Evolutionary conservation across 345 rosid genomes (phyloP).

Genomic region (Carallia brachiata): DNA sequence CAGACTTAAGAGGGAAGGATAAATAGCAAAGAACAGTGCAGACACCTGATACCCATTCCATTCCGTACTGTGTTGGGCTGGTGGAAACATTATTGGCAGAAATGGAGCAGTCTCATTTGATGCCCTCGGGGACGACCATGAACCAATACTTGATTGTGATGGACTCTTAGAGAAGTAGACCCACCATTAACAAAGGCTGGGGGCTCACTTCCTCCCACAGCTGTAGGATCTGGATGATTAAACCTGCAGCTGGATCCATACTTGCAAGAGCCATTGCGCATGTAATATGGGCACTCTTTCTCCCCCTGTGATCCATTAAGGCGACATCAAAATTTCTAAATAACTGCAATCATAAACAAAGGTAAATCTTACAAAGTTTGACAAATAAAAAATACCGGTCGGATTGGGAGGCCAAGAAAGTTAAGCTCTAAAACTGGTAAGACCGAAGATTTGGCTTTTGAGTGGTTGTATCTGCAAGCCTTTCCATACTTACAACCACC

Average conservation of each 20-base stretch:
- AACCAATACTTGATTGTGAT: constrained; percentile 47
- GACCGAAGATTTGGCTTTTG: constrained; percentile 35
- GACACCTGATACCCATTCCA: constrained; percentile 93
- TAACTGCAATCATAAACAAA: not conserved
- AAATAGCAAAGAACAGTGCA: not conserved
- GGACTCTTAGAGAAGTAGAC: constrained; percentile 44
- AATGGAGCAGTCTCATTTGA: constrained; percentile 50
- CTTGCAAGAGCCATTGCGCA: constrained; percentile 96
- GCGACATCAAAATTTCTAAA: not conserved
- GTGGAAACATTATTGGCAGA: constrained; percentile 57
- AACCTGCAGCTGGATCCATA: constrained; percentile 78
- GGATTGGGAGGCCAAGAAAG: constrained; percentile 85
- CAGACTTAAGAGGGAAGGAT: not conserved
- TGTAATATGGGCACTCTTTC: constrained; percentile 81
- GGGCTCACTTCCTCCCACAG: constrained; percentile 48
- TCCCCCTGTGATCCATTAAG: constrained; percentile 53
- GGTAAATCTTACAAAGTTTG: not conserved
- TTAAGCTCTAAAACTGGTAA: constrained; percentile 56
- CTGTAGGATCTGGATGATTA: constrained; percentile 90
- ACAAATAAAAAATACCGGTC: constrained; percentile 43
- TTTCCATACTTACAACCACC: constrained; percentile 95
- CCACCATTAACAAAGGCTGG: constrained; percentile 53
- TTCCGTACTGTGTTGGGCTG: constrained; percentile 54
- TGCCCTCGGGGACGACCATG: constrained; percentile 74
- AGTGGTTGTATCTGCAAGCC: constrained; percentile 79